Evolutionary conservation across 2,329 filamentous ascomycete species (phyloP), one percentile per base, ranked within the genome.

Genomic region (Tolypocladium pustulatum): DNA sequence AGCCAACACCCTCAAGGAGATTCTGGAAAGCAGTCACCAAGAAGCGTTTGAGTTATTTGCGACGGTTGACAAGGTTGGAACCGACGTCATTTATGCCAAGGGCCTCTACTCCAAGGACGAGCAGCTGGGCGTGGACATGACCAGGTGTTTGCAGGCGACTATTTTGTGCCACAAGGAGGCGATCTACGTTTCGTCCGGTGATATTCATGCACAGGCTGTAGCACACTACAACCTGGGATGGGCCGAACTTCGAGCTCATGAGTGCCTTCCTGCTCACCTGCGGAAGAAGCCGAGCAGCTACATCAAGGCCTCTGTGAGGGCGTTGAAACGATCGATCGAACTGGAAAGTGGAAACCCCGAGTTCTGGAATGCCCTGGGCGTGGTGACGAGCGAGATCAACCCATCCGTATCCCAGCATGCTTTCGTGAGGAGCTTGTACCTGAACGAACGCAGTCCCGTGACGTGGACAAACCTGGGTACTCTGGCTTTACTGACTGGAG

Each of bases 221-320:
- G 90, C 92, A 0, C 94, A 93, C 81, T 99, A 96, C 73, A 99
- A 99, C 67, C 78, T 99, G 22, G 94, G 94, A 49, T 97, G 92
- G 90, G 89, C 90, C 1, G 94, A 99, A 71, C 85, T 94, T 69
- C 84, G 88, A 52, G 89, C 91, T 0, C 90, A 95, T 68, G 76
- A 79, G 13, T 90, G 85, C 67, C 76, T 90, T 25, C 81, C 80
- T 40, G 69, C 71, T 1, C 68, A 73, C 3, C 67, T 80, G 54
- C 76, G 75, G 40, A 85, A 84, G 66, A 87, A 81, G 66, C 78
- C 80, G 22, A 81, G 84, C 67, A 81, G 81, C 64, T 91, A 91
- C 64, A 78, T 94, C 54, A 92, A 88, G 70, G 87, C 91, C 8
- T 84, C 94, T 1, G 88, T 97, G 62, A 83, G 87, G 58, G 94